Evolutionary conservation across 1,284 basidiomycete species (phyloP).

Genomic region (Ceraceosorus guamensis): DNA sequence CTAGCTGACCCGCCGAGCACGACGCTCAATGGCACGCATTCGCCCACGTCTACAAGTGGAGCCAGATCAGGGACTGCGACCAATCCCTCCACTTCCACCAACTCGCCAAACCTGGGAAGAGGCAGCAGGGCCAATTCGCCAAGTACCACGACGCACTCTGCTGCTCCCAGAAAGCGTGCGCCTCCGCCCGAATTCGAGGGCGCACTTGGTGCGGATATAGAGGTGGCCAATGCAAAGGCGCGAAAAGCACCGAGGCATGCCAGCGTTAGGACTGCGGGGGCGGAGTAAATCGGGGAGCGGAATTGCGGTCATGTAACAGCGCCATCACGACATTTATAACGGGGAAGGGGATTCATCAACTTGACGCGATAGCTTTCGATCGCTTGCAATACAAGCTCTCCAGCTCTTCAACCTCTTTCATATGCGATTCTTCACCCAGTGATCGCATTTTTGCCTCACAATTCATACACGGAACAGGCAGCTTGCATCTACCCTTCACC

Average conservation of each 20-base stretch:
- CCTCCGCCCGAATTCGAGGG: constrained; percentile 6
- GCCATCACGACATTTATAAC: too few relatives aligned
- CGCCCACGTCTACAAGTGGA: background rate
- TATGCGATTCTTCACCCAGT: too few relatives aligned
- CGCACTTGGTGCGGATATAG: constrained; percentile 8
- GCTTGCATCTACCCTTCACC: too few relatives aligned
- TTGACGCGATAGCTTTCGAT: too few relatives aligned
- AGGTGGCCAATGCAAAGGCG: constrained; percentile 6
- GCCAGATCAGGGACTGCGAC: background rate
- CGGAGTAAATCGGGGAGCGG: background rate
- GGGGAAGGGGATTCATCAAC: too few relatives aligned
- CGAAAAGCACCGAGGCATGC: background rate
- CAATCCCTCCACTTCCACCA: background rate
- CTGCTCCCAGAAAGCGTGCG: constrained; percentile 3
- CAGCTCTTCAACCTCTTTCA: too few relatives aligned
- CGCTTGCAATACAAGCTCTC: too few relatives aligned
- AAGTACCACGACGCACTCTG: too few relatives aligned
- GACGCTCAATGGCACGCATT: constrained; percentile 3
- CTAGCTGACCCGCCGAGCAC: background rate
- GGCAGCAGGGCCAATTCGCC: background rate
- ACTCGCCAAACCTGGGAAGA: background rate
- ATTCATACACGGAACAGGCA: too few relatives aligned
- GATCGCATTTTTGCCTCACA: too few relatives aligned
- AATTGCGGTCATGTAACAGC: too few relatives aligned
- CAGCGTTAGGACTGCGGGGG: background rate